Evolutionary conservation across 352 stramenopile genomes (phyloP).

Genomic region (Phytophthora gonapodyides): DNA sequence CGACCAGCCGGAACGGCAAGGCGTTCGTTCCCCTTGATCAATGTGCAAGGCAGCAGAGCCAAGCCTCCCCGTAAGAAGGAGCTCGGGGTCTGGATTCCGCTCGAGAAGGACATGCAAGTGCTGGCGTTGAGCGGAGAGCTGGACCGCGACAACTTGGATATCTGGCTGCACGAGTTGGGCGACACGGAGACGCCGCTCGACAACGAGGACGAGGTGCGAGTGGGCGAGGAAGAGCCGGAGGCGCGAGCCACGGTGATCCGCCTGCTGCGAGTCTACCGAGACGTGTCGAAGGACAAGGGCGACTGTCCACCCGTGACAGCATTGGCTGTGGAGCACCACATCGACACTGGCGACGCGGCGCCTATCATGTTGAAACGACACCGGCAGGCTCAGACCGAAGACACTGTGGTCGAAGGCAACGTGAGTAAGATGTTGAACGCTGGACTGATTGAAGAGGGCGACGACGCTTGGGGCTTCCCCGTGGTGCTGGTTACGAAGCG

Average conservation of each 20-base stretch:
- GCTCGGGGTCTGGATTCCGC: not conserved
- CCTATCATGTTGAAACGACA: too few relatives aligned
- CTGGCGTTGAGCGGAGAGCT: not conserved
- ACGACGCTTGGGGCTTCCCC: not conserved
- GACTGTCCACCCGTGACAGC: too few relatives aligned
- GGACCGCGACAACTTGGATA: not conserved
- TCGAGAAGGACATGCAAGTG: not conserved
- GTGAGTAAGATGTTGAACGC: not conserved
- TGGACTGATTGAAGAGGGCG: not conserved
- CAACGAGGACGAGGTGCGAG: too few relatives aligned
- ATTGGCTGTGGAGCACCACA: too few relatives aligned
- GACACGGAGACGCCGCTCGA: too few relatives aligned
- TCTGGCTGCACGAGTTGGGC: not conserved
- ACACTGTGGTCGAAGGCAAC: not conserved
- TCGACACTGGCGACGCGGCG: too few relatives aligned
- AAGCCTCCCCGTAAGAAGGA: constrained; percentile 1
- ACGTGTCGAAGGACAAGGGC: too few relatives aligned
- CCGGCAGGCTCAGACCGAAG: too few relatives aligned
- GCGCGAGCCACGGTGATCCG: too few relatives aligned
- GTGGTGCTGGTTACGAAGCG: not conserved
- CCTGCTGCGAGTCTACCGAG: too few relatives aligned
- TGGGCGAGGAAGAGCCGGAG: too few relatives aligned
- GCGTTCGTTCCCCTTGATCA: not conserved
- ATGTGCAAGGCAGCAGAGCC: not conserved
- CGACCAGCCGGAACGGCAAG: not conserved